Evolutionary conservation across 2,329 filamentous ascomycete species (phyloP).

Genomic region (Amauroascus niger): DNA sequence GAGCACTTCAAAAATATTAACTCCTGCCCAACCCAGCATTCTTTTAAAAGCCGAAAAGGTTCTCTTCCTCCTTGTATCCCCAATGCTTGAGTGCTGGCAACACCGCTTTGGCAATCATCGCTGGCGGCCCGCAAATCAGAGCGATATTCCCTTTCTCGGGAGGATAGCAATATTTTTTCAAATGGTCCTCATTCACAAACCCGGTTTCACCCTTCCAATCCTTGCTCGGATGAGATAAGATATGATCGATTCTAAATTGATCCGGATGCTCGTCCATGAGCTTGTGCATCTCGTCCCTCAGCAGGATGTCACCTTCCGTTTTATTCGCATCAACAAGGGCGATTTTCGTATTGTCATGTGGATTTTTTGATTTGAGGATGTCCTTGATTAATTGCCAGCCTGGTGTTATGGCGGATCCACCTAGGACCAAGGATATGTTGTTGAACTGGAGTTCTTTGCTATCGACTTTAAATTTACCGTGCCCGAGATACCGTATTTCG

Average conservation of each 20-base stretch:
- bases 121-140: constrained; percentile 44
- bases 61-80: constrained; percentile 40
- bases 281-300: constrained; percentile 36
- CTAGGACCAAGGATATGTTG: constrained; percentile 42
- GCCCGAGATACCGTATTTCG: constrained; percentile 42
- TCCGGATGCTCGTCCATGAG: constrained; percentile 32
- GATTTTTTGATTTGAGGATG: constrained; percentile 27
- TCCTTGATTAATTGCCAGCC: constrained; percentile 44
- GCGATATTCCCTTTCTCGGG: constrained; percentile 36
- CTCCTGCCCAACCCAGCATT: too few species aligned
- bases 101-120: constrained; percentile 45
- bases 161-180: constrained; percentile 36
- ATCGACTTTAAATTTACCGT: constrained; percentile 41
- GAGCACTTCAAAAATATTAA: too few species aligned
- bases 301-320: constrained; percentile 40
- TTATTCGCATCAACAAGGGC: constrained; percentile 43
- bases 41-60: constrained; percentile 37
- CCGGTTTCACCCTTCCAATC: constrained; percentile 41
- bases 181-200: constrained; percentile 35
- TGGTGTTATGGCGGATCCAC: constrained; percentile 45
- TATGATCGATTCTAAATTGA: constrained; percentile 39
- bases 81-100: constrained; percentile 40
- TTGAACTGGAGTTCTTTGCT: constrained; percentile 35
- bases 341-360: constrained; percentile 32
- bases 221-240: constrained; percentile 39